A percentile compares a stretch with the other conserved stretches of the same genome.
Conservation (phyloP, 352 stramenopile genomes). For the Phytophthora podocarpi region DNA sequence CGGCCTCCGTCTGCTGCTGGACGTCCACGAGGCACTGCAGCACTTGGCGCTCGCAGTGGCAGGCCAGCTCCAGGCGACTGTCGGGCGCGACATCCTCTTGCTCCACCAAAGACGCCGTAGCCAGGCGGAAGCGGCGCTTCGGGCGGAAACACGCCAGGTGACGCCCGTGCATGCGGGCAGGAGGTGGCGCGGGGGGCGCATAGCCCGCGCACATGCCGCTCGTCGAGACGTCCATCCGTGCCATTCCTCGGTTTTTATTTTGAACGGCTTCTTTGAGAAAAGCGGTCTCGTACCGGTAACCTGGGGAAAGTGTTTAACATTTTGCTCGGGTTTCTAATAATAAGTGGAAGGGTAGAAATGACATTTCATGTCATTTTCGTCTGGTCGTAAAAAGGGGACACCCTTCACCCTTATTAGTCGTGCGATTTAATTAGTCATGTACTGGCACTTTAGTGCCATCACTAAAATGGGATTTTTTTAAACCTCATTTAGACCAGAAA, state of each 20-base stretch:
- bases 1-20: constrained; percentile 8
- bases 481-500: no score
- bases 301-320: no score
- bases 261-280: no score
- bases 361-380: no score
- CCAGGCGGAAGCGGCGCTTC: constrained; percentile 52
- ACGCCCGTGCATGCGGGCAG: constrained; percentile 40
- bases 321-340: no score
- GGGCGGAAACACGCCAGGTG: constrained; percentile 72
- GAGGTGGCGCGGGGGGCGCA: background rate
- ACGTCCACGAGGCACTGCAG: constrained; percentile 44
- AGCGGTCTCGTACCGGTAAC: no score
- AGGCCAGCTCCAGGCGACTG: constrained; percentile 33
- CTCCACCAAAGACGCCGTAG: background rate
- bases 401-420: no score
- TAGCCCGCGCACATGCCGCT: background rate
- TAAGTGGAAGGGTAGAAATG: no score
- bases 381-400: no score
- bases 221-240: background rate
- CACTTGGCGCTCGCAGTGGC: constrained; percentile 51
- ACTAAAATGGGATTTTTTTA: no score
- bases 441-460: no score
- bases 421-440: no score
- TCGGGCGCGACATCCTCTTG: background rate
- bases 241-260: constrained; percentile 21